Evolutionary conservation across 306 rosid species (phyloP).

Genomic region (Betula pendula): DNA sequence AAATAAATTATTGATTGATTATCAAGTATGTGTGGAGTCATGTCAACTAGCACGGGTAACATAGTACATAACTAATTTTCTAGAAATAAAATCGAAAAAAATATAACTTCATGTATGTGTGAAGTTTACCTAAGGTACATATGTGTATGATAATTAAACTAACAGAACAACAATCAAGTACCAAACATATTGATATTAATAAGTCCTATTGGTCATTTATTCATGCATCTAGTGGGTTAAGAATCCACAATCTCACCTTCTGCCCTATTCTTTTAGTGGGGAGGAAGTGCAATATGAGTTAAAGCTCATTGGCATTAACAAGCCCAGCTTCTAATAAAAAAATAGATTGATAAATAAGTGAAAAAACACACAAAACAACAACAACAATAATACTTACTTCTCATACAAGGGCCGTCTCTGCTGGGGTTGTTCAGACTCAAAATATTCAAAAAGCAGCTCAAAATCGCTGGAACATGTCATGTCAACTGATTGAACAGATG

Average conservation of each 20-base stretch:
- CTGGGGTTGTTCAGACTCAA: constrained; percentile 79
- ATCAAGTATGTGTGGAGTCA: neutral
- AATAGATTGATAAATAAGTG: neutral
- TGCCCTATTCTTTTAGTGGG: too few relatives aligned
- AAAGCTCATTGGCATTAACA: too few relatives aligned
- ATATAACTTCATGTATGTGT: neutral
- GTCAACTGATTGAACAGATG: constrained; percentile 33
- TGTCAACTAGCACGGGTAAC: neutral
- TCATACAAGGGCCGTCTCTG: constrained; percentile 69
- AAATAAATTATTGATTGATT: neutral
- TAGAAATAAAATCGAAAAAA: neutral
- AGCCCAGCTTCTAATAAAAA: constrained; percentile 3
- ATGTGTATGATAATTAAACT: neutral
- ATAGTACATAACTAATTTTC: neutral
- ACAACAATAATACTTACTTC: constrained; percentile 48
- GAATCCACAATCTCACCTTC: neutral
- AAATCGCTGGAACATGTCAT: constrained; percentile 37
- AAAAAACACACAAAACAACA: constrained; percentile 6
- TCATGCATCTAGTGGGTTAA: neutral
- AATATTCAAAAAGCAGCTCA: constrained; percentile 81
- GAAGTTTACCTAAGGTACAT: neutral
- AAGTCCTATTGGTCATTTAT: neutral
- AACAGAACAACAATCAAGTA: neutral
- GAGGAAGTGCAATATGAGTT: too few relatives aligned
- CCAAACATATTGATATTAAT: neutral